Evolutionary conservation across 805 yeast species (phyloP).

Genomic region (Saccharomycopsis sp.): DNA sequence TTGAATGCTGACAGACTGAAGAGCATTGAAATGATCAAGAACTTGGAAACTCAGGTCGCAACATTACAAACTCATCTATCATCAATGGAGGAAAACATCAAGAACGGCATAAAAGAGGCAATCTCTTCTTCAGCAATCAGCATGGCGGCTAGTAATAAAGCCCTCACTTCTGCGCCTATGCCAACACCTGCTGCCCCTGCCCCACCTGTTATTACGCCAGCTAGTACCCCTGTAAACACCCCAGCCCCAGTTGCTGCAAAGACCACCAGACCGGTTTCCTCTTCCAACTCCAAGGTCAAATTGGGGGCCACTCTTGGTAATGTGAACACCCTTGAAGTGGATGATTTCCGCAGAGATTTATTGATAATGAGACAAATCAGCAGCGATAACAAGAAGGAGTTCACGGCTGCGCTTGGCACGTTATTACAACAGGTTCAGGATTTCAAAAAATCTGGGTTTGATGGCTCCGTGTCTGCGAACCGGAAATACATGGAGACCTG

Average conservation of each 20-base stretch:
- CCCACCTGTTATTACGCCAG: neutral
- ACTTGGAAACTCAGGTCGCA: conserved; percentile 21
- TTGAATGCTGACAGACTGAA: conserved; percentile 40
- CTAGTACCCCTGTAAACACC: neutral
- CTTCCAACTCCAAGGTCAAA: neutral
- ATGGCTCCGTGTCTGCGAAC: conserved; percentile 25
- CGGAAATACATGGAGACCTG: conserved; percentile 67
- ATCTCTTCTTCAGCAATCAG: neutral
- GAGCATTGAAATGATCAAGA: conserved; percentile 16
- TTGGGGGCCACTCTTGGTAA: neutral
- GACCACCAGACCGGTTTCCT: neutral
- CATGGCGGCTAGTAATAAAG: neutral
- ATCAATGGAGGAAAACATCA: conserved; percentile 1
- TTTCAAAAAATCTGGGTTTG: conserved; percentile 43
- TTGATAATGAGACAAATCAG: conserved; percentile 52
- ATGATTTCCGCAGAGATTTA: conserved; percentile 48
- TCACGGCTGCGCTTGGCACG: conserved; percentile 36
- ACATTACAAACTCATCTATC: conserved; percentile 24
- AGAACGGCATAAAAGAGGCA: neutral
- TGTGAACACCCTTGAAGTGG: conserved; percentile 26
- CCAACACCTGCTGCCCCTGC: neutral
- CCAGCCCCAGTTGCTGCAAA: conserved; percentile 1
- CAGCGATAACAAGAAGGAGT: conserved; percentile 32
- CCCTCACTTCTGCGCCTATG: neutral
- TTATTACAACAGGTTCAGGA: conserved; percentile 39